A percentile compares a stretch with the other conserved stretches of the same genome.
These are phyloP conservation scores for Fistulifera pelliculosa DNA, from an alignment of 108 stramenopile species.

Conservation along the genomic window DNA sequence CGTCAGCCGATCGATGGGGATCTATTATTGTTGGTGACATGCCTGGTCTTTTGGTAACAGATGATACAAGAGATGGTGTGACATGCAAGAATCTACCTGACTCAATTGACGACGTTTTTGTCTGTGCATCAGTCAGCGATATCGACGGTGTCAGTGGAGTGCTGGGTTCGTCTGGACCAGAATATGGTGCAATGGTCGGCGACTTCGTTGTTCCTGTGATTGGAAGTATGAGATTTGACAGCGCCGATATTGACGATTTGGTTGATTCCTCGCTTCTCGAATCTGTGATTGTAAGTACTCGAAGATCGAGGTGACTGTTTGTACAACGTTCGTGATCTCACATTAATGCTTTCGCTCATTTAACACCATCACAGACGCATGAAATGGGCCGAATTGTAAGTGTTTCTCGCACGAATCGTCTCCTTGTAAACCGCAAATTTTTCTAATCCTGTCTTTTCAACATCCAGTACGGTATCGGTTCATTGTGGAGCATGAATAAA, in stretches of 20 bases:
- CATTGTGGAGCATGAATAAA: background rate
- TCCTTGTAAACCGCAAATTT: too few species aligned
- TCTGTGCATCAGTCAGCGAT: background rate
- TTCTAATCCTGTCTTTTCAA: too few species aligned
- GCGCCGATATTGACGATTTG: background rate
- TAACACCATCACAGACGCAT: too few species aligned
- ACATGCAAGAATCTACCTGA: too few species aligned
- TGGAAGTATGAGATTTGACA: constrained; percentile 5
- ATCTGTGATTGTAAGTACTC: constrained; percentile 3
- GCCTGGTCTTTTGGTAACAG: too few species aligned
- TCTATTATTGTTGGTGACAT: too few species aligned
- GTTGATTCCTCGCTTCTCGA: background rate
- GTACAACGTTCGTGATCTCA: too few species aligned
- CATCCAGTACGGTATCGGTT: too few species aligned
- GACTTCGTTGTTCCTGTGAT: background rate
- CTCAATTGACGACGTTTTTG: background rate
- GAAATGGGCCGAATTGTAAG: too few species aligned
- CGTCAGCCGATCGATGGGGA: too few species aligned
- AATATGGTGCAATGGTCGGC: background rate
- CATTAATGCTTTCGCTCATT: background rate
- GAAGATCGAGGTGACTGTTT: background rate
- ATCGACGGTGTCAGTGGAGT: background rate
- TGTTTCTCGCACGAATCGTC: too few species aligned
- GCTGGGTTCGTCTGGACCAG: background rate
- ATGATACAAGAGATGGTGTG: too few species aligned